Evolutionary conservation across 176 grass and related monocot genomes (phyloP).

Genomic region (Oryza australiensis): DNA sequence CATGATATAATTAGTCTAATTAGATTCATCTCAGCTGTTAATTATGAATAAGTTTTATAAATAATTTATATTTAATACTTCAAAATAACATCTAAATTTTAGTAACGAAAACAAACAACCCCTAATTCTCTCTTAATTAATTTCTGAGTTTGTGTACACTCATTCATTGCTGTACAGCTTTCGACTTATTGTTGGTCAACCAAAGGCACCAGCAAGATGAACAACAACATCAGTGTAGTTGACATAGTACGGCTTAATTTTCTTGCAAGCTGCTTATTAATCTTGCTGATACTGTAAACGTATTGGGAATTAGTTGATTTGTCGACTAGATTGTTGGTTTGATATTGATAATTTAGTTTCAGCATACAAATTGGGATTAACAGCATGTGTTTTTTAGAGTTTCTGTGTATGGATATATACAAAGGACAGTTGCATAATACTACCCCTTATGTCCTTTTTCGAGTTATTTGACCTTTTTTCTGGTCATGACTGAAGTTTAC

Average conservation of each 20-base stretch:
- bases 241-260: not conserved
- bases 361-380: not conserved
- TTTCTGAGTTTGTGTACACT: not conserved
- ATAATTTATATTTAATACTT: no score
- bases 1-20: no score
- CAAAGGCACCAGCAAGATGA: not conserved
- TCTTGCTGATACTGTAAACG: no score
- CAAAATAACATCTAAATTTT: no score
- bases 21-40: no score
- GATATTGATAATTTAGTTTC: not conserved
- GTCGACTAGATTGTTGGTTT: not conserved
- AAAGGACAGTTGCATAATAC: not conserved
- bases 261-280: not conserved
- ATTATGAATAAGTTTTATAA: no score
- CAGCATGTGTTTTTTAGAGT: not conserved
- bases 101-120: no score
- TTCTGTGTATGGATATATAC: not conserved
- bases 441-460: not conserved
- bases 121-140: not conserved
- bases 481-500: not conserved
- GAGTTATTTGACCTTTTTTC: not conserved
- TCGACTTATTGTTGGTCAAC: constrained; percentile 16
- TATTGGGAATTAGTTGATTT: not conserved
- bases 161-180: not conserved
- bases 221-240: not conserved